Base-by-base conservation (phyloP, 2,329 filamentous ascomycete species). In the Fusarium oligoseptatum region DNA sequence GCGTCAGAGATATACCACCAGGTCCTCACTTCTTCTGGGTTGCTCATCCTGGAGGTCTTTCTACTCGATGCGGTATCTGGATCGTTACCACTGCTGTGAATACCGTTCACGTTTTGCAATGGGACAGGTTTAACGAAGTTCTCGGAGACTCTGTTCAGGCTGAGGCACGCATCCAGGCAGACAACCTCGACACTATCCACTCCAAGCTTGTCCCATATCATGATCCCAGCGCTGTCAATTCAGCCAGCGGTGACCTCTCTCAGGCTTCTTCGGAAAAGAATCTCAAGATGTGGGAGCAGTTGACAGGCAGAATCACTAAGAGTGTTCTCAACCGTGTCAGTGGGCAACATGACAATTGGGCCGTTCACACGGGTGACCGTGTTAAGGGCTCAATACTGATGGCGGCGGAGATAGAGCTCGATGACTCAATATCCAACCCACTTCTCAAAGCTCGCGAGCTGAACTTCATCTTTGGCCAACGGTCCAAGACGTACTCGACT, bases 1-100 rank as follows among this genome's bases (percentile, higher is more conserved):
- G 90, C 22, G 83, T 92, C 67, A 86, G 85, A 24, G 84, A 89
- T 64, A 83, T 92, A 29, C 88, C 89, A 0, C 77, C 83, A 0
- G 91, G 91, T 0, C 79, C 87, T 15, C 91, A 92, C 77, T 88
- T 92, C 68, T 83, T 92, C 67, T 92, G 90, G 89, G 85, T 88
- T 32, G 84, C 89, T 3, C 84, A 88, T 24, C 84, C 85, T 0
- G 83, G 83, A 2, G 83, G 84, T 20, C 82, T 85, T 20, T 88
- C 88, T 2, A 80, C 85, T 34, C 86, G 90, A 4, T 88, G 84
- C 64, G 91, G 89, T 6, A 90, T 88, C 77, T 92, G 90, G 90
- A 83, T 92, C 64, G 80, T 85, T 50, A 84, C 84, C 0, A 80
- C 79, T 2, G 76, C 79, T 12, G 70, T 70, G 4, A 75, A 83